A percentile compares a stretch with the other conserved stretches of the same genome.
Evolutionary conservation across 2,329 filamentous ascomycete species (phyloP).

Genomic region (Xylariaceae sp.): DNA sequence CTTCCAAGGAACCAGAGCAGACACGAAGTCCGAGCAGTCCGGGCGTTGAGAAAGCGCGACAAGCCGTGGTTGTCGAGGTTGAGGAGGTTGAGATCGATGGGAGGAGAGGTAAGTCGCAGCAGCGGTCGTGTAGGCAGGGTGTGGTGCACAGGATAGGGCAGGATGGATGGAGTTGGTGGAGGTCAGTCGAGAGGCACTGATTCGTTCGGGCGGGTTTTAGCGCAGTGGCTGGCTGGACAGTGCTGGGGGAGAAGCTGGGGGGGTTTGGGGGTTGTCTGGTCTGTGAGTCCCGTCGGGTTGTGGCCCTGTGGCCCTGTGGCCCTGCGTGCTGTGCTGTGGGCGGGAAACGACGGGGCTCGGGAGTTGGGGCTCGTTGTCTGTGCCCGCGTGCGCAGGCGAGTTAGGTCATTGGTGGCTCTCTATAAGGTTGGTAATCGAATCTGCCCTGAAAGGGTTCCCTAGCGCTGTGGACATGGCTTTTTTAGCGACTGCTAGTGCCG

Average conservation of each 20-base stretch:
- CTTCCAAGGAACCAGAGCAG: conserved; percentile 8
- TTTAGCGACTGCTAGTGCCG: no score
- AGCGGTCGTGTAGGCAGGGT: conserved; percentile 10
- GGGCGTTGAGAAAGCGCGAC: conserved; percentile 16
- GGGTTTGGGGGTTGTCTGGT: no score
- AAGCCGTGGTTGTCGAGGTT: conserved; percentile 18
- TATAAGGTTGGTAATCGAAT: no score
- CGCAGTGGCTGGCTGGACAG: conserved; percentile 2
- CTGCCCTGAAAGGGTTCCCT: no score
- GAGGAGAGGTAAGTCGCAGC: conserved; percentile 12
- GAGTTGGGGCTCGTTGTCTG: no score
- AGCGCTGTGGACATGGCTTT: no score
- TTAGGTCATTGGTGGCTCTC: no score
- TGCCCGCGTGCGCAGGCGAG: no score
- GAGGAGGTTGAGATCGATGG: conserved; percentile 4
- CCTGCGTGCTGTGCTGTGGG: no score
- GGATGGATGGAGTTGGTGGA: conserved; percentile 11
- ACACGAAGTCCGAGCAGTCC: not conserved
- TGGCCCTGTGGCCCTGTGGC: no score
- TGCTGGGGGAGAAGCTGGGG: conserved; percentile 12
- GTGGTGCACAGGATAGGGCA: conserved; percentile 6
- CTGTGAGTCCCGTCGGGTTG: no score
- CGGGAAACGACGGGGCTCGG: no score
- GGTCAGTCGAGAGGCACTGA: conserved; percentile 14
- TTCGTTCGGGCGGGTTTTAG: conserved; percentile 12